Conservation (phyloP, 345 rosid species). For the Ceriops tagal region DNA sequence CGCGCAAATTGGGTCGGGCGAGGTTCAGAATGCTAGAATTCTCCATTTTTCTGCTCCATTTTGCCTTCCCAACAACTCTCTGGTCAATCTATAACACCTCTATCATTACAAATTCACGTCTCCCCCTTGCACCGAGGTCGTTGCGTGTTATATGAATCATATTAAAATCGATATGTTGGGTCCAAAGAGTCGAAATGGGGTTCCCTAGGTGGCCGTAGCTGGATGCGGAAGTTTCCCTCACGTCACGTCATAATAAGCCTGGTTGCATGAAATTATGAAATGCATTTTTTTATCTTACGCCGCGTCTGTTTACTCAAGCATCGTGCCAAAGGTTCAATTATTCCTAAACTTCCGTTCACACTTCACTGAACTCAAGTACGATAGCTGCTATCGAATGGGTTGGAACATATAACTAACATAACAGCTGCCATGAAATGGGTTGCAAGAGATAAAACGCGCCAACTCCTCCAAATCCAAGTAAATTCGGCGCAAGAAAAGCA, state of each 20-base stretch:
- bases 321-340: neutral
- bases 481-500: constrained; percentile 30
- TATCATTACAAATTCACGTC: too few species aligned
- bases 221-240: constrained; percentile 13
- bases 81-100: too few species aligned
- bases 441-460: constrained; percentile 36
- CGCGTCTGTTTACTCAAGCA: neutral
- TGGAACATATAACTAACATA: constrained; percentile 26
- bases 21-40: too few species aligned
- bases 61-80: too few species aligned
- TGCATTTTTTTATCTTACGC: constrained; percentile 12
- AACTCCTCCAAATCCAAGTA: constrained; percentile 34
- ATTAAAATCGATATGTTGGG: too few species aligned
- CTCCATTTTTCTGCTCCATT: too few species aligned
- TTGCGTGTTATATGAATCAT: too few species aligned
- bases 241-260: constrained; percentile 3
- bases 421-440: constrained; percentile 33
- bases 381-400: constrained; percentile 37
- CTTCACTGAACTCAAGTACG: neutral
- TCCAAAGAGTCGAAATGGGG: constrained; percentile 13
- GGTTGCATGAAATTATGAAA: neutral
- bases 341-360: neutral
- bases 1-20: too few species aligned
- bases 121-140: too few species aligned
- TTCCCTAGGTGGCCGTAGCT: too few species aligned